Evolutionary conservation across 352 stramenopile genomes (phyloP).

Genomic region (Aphanomyces cochlioides): DNA sequence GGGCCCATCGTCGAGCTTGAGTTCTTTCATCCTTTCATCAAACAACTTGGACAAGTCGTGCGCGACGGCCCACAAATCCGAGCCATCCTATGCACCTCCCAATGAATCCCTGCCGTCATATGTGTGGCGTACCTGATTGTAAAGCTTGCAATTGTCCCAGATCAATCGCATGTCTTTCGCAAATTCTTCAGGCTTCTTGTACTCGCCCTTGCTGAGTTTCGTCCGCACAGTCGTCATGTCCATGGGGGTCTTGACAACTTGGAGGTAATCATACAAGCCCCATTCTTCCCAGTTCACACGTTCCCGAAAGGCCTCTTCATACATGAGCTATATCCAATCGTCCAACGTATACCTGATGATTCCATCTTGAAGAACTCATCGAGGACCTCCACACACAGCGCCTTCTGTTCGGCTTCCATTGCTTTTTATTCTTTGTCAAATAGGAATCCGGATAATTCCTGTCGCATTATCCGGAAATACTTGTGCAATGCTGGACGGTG

Average conservation of each 20-base stretch:
- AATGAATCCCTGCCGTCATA: background rate
- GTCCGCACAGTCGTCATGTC: slow-evolving; percentile 86
- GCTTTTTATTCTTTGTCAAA: slow-evolving; percentile 7
- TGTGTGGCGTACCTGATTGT: slow-evolving; percentile 25
- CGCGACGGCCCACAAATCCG: slow-evolving; percentile 80
- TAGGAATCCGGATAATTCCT: slow-evolving; percentile 12
- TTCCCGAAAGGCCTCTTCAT: slow-evolving; percentile 75
- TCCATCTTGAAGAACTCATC: slow-evolving; percentile 83
- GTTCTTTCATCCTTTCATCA: slow-evolving; percentile 76
- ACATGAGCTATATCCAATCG: background rate
- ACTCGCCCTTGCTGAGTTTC: slow-evolving; percentile 64
- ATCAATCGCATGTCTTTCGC: slow-evolving; percentile 74
- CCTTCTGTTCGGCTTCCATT: slow-evolving; percentile 78
- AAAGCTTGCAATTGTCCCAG: slow-evolving; percentile 73
- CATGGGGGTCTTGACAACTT: slow-evolving; percentile 87
- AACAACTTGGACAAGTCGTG: slow-evolving; percentile 85
- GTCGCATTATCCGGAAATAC: too few relatives aligned
- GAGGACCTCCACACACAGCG: slow-evolving; percentile 74
- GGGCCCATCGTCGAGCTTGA: slow-evolving; percentile 72
- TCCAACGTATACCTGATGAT: slow-evolving; percentile 44
- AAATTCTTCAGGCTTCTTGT: slow-evolving; percentile 65
- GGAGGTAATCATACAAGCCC: slow-evolving; percentile 82
- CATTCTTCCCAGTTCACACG: slow-evolving; percentile 88
- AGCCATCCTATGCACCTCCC: slow-evolving; percentile 61
- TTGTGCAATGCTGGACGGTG: too few relatives aligned